Conservation (phyloP, 306 rosid species). For the Nissolia schottii region DNA sequence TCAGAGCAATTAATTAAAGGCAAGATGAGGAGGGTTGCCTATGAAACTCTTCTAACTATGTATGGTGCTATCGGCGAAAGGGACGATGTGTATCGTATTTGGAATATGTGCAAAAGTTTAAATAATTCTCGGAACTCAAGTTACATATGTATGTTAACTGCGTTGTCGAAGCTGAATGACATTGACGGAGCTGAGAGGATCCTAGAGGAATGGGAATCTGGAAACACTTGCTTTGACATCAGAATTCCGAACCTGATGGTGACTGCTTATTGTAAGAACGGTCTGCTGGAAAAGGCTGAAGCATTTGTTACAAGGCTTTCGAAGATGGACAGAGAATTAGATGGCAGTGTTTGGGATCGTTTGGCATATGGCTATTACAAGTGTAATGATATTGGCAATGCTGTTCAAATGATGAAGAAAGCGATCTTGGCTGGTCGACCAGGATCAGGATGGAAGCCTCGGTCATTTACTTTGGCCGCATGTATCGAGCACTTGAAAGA, state of each 20-base stretch:
- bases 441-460: slow-evolving; percentile 32
- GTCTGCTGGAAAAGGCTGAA: slow-evolving; percentile 50
- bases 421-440: slow-evolving; percentile 32
- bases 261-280: slow-evolving; percentile 44
- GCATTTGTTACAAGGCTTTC: slow-evolving; percentile 32
- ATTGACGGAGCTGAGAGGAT: slow-evolving; percentile 56
- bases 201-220: slow-evolving; percentile 54
- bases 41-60: slow-evolving; percentile 34
- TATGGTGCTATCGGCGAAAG: slow-evolving; percentile 41
- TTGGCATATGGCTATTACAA: slow-evolving; percentile 42
- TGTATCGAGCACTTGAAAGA: slow-evolving; percentile 57
- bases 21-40: slow-evolving; percentile 29
- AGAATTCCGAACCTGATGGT: slow-evolving; percentile 42
- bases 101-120: slow-evolving; percentile 41
- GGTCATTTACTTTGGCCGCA: slow-evolving; percentile 30
- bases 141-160: slow-evolving; percentile 40
- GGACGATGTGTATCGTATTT: slow-evolving; percentile 50
- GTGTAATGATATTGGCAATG: slow-evolving; percentile 39
- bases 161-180: slow-evolving; percentile 51
- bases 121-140: slow-evolving; percentile 15
- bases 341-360: slow-evolving; percentile 38
- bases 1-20: slow-evolving; percentile 31
- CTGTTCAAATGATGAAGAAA: slow-evolving; percentile 45
- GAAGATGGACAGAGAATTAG: slow-evolving; percentile 21
- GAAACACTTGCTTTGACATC: slow-evolving; percentile 29